phyloP scores from a whole-genome alignment of 192 early-diverging fungal genomes.

The Diversispora eburnea region DNA sequence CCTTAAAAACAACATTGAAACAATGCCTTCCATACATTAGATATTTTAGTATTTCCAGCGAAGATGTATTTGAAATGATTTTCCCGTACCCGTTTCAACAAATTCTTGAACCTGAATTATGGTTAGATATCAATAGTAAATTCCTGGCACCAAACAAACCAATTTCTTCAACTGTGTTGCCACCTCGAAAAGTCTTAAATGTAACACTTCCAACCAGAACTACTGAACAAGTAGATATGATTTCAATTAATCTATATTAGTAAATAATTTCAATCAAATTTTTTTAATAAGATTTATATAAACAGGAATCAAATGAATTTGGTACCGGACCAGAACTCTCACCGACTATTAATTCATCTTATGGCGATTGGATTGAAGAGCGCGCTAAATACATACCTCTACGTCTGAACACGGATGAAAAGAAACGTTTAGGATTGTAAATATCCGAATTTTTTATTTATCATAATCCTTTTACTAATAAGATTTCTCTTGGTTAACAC shows the following conservation, averaged over 20 bases:
- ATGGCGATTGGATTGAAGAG: conserved; percentile 80
- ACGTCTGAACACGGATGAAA: conserved; percentile 83
- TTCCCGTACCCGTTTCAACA: too few species aligned
- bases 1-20: too few species aligned
- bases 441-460: not conserved
- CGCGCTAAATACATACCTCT: conserved; percentile 93
- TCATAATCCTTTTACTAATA: too few species aligned
- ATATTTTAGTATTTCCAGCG: too few species aligned
- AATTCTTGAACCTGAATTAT: too few species aligned
- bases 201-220: too few species aligned
- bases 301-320: not conserved
- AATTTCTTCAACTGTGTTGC: too few species aligned
- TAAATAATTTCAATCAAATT: not conserved
- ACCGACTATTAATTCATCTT: conserved; percentile 39
- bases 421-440: conserved; percentile 86
- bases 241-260: conserved; percentile 11
- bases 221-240: not conserved
- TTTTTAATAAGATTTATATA: not conserved
- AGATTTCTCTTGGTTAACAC: not conserved
- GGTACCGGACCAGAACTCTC: not conserved
- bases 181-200: too few species aligned
- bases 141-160: too few species aligned
- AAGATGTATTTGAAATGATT: too few species aligned
- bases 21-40: too few species aligned
- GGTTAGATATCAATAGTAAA: too few species aligned